Evolutionary conservation across 192 early-diverging fungal species (phyloP), one percentile per base, ranked within the genome.

Genomic region (Podila clonocystis): DNA sequence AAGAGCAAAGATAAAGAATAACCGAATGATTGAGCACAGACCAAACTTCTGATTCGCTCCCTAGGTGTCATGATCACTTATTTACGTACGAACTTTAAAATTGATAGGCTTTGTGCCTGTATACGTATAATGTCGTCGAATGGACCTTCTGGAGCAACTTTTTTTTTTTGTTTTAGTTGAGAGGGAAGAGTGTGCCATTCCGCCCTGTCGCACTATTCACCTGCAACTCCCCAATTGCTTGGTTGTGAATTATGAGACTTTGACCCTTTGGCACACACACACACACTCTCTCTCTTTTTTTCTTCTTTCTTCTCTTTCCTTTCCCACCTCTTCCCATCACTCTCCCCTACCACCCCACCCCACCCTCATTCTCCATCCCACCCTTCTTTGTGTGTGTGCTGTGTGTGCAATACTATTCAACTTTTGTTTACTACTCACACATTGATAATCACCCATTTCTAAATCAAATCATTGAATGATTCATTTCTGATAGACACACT

Each of bases 91-190:
- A 45, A 45, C 41, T 15, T 45, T 45, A 45, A 45, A 45, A 45
- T 45, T 17, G 15, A 45, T 45, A 45, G 41, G 41, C 41, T 45
- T 45, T 45, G 41, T 45, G 0, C 1, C 7, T 17, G 13, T 24
- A 7, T 55, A 55, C 52, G 52, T 55, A 55, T 24, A 9, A 9
- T 45, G 13, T 15, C 0, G 17, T 4, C 13, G 41, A 45, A 45
- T 55, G 52, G 52, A 55, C 52, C 52, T 55, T 55, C 52, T 55
- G 52, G 52, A 55, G 52, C 52, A 55, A n/a, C 26, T 55, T 55
- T 55, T n/a, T 61, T 36, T 58, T 45, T 13, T 60, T 57, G n/a
- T 13, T 60, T 57, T 6, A 36, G 34, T 45, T 45, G 41, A 15
- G 41, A 12, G 41, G 13, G 15, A 15, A 1, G 41, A 15, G 41